Base-by-base conservation (phyloP, 345 rosid species). In the Populus alba region DNA sequence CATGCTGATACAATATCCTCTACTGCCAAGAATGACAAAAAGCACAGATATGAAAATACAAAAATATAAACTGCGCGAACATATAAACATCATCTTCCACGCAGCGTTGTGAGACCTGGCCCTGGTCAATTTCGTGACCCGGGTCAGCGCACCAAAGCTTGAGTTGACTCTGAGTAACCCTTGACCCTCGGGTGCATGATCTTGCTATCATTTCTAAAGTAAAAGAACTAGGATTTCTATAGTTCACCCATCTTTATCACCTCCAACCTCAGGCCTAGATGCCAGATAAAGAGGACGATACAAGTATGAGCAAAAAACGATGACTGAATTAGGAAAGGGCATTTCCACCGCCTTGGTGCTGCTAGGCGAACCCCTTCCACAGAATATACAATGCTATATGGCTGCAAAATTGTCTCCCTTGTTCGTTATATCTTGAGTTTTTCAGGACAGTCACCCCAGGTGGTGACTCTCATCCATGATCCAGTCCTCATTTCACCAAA, bases 311-410 rank as follows among this genome's bases (percentile, higher is more conserved):
- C 22, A 6, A 68, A 16, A 25, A 53, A 51, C 6, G 68, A 65
- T 37, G 81, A 78, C 72, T 4, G 72, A 73, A 78, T 78, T 66
- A 3, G n/a, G 41, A 67, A 38, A 15, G 37, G 49, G 45, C 15
- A 66, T 33, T 51, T 63, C 29, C 12, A 22, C 25, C 16, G 66
- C 55, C 73, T 33, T 49, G 25, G 66, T 66, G 68, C 59, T 41
- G 17, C 47, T 43, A 61, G 45, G 43, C 68, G 31, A 70, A 6
- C 31, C 51, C 33, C 73, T 11, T 53, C 37, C 29, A 53, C 62
- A 68, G 7, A 74, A 68, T 68, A 57, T 79, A 74, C 75, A 74
- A 68, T 68, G 70, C 82, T 74, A 79, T 74, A 79, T 35, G 35
- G 45, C 82, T 61, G 73, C 78, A 74, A 79, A 79, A 79, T 13